Evolutionary conservation across 148 eudicot species (phyloP).

Genomic region (Amaranthus palmeri): DNA sequence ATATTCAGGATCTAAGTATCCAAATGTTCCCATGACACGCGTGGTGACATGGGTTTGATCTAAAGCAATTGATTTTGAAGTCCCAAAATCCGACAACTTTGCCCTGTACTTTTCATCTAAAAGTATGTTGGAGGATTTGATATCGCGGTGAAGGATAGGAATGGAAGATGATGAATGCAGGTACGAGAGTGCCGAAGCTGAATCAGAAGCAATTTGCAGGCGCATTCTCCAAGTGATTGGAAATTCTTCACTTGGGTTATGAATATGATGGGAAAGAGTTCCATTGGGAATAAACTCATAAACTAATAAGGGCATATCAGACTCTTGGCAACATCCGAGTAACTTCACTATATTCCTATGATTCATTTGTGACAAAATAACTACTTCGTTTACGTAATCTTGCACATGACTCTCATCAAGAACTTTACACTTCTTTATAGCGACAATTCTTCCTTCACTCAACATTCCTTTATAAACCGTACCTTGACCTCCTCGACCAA

Average conservation of each 20-base stretch:
- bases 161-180: conserved; percentile 21
- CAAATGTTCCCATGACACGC: conserved; percentile 23
- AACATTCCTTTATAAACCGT: conserved; percentile 26
- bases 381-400: conserved; percentile 21
- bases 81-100: conserved; percentile 22
- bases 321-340: conserved; percentile 27
- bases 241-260: conserved; percentile 11
- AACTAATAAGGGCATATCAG: conserved; percentile 17
- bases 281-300: conserved; percentile 24
- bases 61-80: conserved; percentile 13
- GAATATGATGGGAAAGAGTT: conserved; percentile 17
- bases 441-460: conserved; percentile 21
- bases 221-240: conserved; percentile 19
- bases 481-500: conserved; percentile 21
- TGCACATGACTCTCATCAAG: conserved; percentile 6
- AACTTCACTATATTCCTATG: conserved; percentile 27
- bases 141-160: conserved; percentile 23
- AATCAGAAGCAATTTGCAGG: conserved; percentile 14
- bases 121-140: conserved; percentile 27
- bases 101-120: conserved; percentile 21
- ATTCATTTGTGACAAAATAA: conserved; percentile 20
- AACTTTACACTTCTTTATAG: conserved; percentile 16
- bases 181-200: conserved; percentile 17
- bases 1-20: conserved; percentile 33
- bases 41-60: conserved; percentile 27